A percentile compares a stretch with the other conserved stretches of the same genome.
Evolutionary conservation across 306 rosid genomes (phyloP).

Genomic region (Arachis stenosperma): DNA sequence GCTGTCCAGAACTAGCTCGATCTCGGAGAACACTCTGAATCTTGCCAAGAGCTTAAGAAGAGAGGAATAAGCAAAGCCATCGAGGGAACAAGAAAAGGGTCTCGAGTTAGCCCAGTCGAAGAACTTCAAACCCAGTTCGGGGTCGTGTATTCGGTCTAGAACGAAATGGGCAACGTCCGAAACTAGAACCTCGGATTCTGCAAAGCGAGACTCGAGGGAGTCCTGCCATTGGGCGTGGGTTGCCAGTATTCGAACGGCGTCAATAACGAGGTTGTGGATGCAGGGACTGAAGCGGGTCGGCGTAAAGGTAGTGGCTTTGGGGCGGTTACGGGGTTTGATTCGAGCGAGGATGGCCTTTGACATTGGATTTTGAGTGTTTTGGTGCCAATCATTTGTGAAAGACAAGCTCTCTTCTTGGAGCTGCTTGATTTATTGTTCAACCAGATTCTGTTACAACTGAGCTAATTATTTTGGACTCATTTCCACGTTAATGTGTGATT

Average conservation of each 20-base stretch:
- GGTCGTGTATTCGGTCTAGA: slow-evolving; percentile 60
- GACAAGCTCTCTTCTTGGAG: too few relatives aligned
- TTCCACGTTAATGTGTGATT: too few relatives aligned
- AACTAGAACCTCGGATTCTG: slow-evolving; percentile 51
- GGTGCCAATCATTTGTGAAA: neutral
- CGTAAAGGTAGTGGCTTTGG: slow-evolving; percentile 32
- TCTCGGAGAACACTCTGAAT: slow-evolving; percentile 60
- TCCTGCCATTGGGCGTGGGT: slow-evolving; percentile 56
- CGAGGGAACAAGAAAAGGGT: slow-evolving; percentile 51
- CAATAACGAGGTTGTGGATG: slow-evolving; percentile 48
- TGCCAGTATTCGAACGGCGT: slow-evolving; percentile 60
- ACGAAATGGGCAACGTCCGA: slow-evolving; percentile 79
- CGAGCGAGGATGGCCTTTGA: slow-evolving; percentile 72
- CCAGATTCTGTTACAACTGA: too few relatives aligned
- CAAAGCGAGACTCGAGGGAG: slow-evolving; percentile 58
- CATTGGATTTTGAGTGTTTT: slow-evolving; percentile 47
- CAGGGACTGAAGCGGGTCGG: slow-evolving; percentile 36
- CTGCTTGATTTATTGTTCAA: too few relatives aligned
- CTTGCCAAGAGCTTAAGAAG: slow-evolving; percentile 66
- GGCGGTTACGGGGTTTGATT: slow-evolving; percentile 59
- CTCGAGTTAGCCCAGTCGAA: slow-evolving; percentile 67
- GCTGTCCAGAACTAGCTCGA: slow-evolving; percentile 49
- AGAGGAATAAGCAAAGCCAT: slow-evolving; percentile 64
- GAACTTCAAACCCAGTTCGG: slow-evolving; percentile 68
- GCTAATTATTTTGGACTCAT: too few relatives aligned